A percentile compares a stretch with the other conserved stretches of the same genome.
Evolutionary conservation across 73 alveolate species (phyloP).

Genomic region (Tetrahymena elliotti): DNA sequence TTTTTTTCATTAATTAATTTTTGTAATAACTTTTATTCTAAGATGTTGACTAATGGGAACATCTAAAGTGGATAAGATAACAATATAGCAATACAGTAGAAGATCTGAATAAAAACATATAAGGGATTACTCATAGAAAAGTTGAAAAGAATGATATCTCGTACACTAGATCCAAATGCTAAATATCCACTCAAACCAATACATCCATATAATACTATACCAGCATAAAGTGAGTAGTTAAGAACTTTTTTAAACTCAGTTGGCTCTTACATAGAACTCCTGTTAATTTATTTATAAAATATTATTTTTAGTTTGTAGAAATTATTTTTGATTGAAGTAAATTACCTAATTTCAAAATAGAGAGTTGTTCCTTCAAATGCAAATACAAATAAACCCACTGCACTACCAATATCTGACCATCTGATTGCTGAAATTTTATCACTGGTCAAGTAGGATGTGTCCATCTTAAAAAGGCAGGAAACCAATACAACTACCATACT

Average conservation of each 20-base stretch:
- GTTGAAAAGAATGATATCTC: neutral
- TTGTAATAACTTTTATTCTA: neutral
- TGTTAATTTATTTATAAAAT: neutral
- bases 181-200: neutral
- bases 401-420: neutral
- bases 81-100: neutral
- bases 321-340: neutral
- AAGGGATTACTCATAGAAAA: neutral
- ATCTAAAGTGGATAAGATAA: neutral
- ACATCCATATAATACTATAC: neutral
- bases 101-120: neutral
- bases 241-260: neutral
- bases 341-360: neutral
- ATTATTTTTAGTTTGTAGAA: no score
- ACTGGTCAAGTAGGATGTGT: neutral
- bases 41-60: neutral
- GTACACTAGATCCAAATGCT: neutral
- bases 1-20: neutral
- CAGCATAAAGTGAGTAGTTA: neutral
- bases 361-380: neutral
- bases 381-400: neutral
- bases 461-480: neutral
- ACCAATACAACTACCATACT: neutral
- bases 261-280: neutral
- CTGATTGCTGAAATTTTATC: neutral